Evolutionary conservation across 768 basidiomycete species (phyloP).

Genomic region (Leccinum uliginosum): DNA sequence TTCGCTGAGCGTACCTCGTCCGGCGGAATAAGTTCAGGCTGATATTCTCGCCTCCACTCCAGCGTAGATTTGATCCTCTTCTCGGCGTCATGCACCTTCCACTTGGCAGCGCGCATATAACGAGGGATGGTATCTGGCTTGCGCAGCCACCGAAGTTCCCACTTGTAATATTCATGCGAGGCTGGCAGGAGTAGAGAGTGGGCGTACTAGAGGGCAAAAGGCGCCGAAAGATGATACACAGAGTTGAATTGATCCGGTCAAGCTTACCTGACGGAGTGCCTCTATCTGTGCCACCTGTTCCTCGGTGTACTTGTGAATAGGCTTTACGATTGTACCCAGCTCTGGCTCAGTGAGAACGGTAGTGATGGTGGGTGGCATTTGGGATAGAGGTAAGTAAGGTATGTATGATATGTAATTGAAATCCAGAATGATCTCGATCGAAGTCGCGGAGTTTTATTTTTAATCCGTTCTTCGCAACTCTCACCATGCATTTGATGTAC

Average conservation of each 20-base stretch:
- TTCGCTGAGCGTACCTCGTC: conserved; percentile 48
- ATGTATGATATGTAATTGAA: not conserved
- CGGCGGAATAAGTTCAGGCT: conserved; percentile 80
- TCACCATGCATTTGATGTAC: conserved; percentile 96
- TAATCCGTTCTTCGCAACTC: not conserved
- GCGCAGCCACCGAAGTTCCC: conserved; percentile 76
- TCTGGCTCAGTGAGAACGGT: conserved; percentile 55
- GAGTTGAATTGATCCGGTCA: not conserved
- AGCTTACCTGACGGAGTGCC: conserved; percentile 55
- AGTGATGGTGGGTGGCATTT: conserved; percentile 38
- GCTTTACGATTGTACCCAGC: conserved; percentile 47
- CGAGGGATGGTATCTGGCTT: conserved; percentile 60
- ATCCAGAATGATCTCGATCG: not conserved
- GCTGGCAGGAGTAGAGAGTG: conserved; percentile 57
- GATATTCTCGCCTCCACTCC: conserved; percentile 81
- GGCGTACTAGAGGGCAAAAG: conserved; percentile 39
- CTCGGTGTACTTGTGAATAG: conserved; percentile 56
- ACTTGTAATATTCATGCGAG: conserved; percentile 66
- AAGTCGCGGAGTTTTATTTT: conserved; percentile 17
- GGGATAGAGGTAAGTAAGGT: not conserved
- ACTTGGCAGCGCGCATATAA: conserved; percentile 84
- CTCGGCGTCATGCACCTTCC: conserved; percentile 74
- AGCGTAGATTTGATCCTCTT: conserved; percentile 73
- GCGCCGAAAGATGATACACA: not conserved
- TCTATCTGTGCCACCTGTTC: conserved; percentile 59